A percentile compares a stretch with the other conserved stretches of the same genome.
Evolutionary conservation across 2,329 filamentous ascomycete species (phyloP).

Genomic region (Xylaria sp.): DNA sequence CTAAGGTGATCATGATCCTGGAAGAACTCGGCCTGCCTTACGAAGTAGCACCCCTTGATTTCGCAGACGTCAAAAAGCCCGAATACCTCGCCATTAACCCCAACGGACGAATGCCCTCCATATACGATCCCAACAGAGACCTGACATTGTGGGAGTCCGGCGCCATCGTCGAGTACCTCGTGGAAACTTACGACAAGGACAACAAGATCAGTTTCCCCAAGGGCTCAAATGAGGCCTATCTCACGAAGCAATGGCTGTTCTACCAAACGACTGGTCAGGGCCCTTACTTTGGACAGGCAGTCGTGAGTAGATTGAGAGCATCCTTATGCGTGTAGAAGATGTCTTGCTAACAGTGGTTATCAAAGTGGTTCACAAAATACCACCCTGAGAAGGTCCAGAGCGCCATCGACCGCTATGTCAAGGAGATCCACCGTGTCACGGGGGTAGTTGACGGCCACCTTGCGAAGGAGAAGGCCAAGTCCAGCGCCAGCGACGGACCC

Average conservation of each 20-base stretch:
- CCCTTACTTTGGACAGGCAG: constrained; percentile 60
- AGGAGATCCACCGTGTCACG: constrained; percentile 57
- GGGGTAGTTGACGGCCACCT: constrained; percentile 57
- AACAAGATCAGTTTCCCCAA: constrained; percentile 51
- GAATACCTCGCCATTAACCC: constrained; percentile 38
- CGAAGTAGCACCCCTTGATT: constrained; percentile 31
- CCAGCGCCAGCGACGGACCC: constrained; percentile 19
- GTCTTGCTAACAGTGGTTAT: neutral
- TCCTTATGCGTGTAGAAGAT: neutral
- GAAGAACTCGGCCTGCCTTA: constrained; percentile 49
- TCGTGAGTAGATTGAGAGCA: constrained; percentile 28
- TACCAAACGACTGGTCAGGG: constrained; percentile 60
- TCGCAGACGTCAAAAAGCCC: constrained; percentile 37
- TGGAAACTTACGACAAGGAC: constrained; percentile 53
- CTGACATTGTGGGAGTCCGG: constrained; percentile 43
- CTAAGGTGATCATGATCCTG: constrained; percentile 48
- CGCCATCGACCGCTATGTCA: constrained; percentile 57
- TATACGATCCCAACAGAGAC: constrained; percentile 39
- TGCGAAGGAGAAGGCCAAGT: constrained; percentile 37
- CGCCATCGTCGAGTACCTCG: constrained; percentile 41
- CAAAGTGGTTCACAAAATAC: constrained; percentile 54
- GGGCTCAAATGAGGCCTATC: constrained; percentile 51
- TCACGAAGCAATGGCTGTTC: constrained; percentile 57
- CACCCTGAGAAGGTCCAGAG: constrained; percentile 56
- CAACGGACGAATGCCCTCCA: constrained; percentile 40